phyloP scores from a whole-genome alignment of 2,329 filamentous ascomycete species.

The Hypomyces rosellus region DNA sequence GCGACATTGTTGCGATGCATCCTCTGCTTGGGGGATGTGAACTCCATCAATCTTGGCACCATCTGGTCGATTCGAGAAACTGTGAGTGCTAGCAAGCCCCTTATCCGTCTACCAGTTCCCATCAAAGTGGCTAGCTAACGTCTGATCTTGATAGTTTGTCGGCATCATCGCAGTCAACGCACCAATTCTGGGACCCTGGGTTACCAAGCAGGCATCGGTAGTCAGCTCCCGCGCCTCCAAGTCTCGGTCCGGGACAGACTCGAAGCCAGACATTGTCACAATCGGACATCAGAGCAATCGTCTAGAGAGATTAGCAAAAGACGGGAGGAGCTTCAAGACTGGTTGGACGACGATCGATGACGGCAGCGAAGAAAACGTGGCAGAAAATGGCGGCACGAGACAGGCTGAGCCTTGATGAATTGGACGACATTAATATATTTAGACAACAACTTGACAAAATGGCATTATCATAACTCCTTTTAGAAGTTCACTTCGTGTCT shows the following conservation, averaged over 20 bases:
- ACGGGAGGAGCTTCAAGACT: constrained; percentile 10
- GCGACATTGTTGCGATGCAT: constrained; percentile 19
- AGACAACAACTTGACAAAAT: no score
- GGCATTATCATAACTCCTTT: no score
- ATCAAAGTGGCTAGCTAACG: neutral
- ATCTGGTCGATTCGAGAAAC: constrained; percentile 23
- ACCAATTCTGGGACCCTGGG: constrained; percentile 20
- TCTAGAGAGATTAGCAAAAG: constrained; percentile 13
- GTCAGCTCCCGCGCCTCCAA: constrained; percentile 3
- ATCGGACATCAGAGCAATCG: constrained; percentile 16
- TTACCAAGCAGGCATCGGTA: constrained; percentile 14
- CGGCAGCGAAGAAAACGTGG: constrained; percentile 16
- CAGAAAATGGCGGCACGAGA: neutral
- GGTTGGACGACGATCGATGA: constrained; percentile 19
- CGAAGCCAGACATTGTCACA: constrained; percentile 12
- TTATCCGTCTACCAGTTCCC: neutral
- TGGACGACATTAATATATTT: no score
- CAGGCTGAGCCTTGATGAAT: no score
- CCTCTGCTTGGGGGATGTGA: constrained; percentile 15
- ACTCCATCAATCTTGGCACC: constrained; percentile 17
- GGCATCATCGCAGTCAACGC: constrained; percentile 19
- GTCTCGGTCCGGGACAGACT: neutral
- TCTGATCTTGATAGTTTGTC: constrained; percentile 14
- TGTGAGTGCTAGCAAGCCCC: constrained; percentile 3
- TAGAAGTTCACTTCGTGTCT: no score